Evolutionary conservation across 2,329 filamentous ascomycete species (phyloP), one percentile per base, ranked within the genome.

Genomic region (Calonectria honghensis): DNA sequence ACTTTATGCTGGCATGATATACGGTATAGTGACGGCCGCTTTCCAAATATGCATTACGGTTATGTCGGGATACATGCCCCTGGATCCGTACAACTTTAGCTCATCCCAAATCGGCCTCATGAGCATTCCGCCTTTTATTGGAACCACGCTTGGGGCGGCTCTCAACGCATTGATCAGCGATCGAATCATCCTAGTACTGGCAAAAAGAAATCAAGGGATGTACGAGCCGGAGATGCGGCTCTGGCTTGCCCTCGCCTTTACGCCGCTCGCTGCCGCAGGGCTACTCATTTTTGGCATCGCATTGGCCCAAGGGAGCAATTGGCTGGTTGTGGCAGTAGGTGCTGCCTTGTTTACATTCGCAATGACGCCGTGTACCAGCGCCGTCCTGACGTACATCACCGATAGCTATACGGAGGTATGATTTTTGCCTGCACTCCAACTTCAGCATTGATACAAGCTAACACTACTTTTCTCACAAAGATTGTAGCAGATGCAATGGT

Each of bases 401-500:
- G 85, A 87, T 70, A 80, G 81, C 7, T 85, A 86, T 75, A 82
- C 80, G 73, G 81, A 85, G 76, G 78, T 84, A 82, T 74, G 75
- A 76, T 24, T 24, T 3, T 4, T 27, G 4, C 16, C 18, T 27
- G 14, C 11, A 3, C 4, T 37, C n/a, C 16, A 9, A 16, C 7
- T 3, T 27, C n/a, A 61, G 35, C 10, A 16, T 31, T 2, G 13
- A 41, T 16, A 6, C 13, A 24, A 24, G 39, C 24, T n/a, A 48
- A 14, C 24, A 11, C 24, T 52, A 14, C 39, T 65, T n/a, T 0
- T 11, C 24, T n/a, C 27, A 69, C 20, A 27, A 51, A 89, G 83
- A 87, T 90, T 48, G 83, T 89, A 51, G 87, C 85, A 6, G 87
- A 89, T 72, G 84, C 87, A 0, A 79, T 90, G 7, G 86, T 88